A percentile compares a stretch with the other conserved stretches of the same genome.
These are phyloP conservation scores for Vickermania spadyakhi DNA, from an alignment of 208 protist species.

Conservation along the genomic window DNA sequence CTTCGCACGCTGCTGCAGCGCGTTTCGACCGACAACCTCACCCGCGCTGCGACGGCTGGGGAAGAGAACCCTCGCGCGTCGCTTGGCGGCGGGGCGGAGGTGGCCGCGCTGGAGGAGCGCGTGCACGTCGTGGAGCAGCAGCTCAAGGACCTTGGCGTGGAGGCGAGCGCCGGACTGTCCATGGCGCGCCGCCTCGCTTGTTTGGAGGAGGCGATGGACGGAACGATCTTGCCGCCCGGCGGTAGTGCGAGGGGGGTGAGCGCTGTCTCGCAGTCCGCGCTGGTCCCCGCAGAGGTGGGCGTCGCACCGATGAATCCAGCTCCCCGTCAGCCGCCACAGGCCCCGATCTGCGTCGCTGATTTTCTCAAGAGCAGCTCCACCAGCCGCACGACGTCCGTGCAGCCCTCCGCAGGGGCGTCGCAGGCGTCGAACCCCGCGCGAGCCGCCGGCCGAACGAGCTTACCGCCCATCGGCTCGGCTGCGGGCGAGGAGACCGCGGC, in stretches of 20 bases:
- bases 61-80: not conserved
- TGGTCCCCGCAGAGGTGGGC: not conserved
- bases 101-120: slow-evolving; percentile 20
- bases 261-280: not conserved
- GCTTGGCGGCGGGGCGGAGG: slow-evolving; percentile 5
- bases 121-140: slow-evolving; percentile 36
- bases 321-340: not conserved
- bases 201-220: slow-evolving; percentile 5
- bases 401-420: not conserved
- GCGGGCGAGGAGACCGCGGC: not conserved
- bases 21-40: slow-evolving; percentile 37
- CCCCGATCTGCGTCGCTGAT: not conserved
- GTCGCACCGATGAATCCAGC: not conserved
- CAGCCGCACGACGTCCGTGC: not conserved
- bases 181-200: not conserved
- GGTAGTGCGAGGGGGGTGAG: not conserved
- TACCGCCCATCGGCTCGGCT: not conserved
- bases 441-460: not conserved
- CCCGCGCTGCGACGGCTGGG: slow-evolving; percentile 2
- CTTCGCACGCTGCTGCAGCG: slow-evolving; percentile 47
- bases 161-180: not conserved
- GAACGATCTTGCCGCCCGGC: not conserved
- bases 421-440: not conserved
- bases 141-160: slow-evolving; percentile 23
- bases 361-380: not conserved